Percentiles rank a stretch among this genome's conserved stretches.
Conservation (phyloP, 2,329 filamentous ascomycete genomes). For the Alternaria sp. region DNA sequence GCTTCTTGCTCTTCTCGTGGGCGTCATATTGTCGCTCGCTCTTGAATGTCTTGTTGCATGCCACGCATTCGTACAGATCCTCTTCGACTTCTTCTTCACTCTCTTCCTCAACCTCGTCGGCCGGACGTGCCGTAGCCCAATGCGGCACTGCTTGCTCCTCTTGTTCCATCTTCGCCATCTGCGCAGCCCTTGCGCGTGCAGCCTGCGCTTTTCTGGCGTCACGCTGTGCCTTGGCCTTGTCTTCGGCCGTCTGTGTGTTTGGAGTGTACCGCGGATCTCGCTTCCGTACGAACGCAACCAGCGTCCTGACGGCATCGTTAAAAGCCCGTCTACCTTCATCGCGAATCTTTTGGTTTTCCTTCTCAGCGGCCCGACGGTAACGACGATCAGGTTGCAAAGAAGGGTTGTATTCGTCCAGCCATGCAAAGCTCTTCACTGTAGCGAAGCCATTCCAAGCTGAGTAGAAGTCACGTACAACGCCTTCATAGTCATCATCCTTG, state of each 20-base stretch:
- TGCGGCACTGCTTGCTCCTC: conserved; percentile 72
- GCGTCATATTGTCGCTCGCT: conserved; percentile 91
- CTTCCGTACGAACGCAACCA: conserved; percentile 89
- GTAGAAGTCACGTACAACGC: conserved; percentile 83
- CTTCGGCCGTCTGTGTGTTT: conserved; percentile 78
- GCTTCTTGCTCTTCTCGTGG: conserved; percentile 97
- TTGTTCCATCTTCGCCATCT: conserved; percentile 75
- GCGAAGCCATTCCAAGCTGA: conserved; percentile 79
- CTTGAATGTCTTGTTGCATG: conserved; percentile 75
- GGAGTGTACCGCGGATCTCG: conserved; percentile 85
- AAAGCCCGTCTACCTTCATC: conserved; percentile 87
- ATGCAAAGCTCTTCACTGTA: conserved; percentile 85
- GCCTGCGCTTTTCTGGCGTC: conserved; percentile 85
- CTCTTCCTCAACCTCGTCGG: conserved; percentile 63
- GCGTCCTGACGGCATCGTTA: conserved; percentile 86
- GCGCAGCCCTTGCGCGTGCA: conserved; percentile 79
- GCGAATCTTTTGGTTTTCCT: conserved; percentile 86
- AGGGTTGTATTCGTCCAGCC: conserved; percentile 85
- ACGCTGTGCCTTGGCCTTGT: conserved; percentile 79
- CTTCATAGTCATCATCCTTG: conserved; percentile 77
- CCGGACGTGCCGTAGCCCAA: conserved; percentile 73
- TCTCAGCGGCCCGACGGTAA: conserved; percentile 86
- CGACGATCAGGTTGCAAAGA: conserved; percentile 88
- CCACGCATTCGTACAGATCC: conserved; percentile 68
- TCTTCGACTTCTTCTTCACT: conserved; percentile 60